These are phyloP conservation scores for Pichia sp. DNA, from an alignment of 1,139 yeast genomes.

Conservation along the genomic window DNA sequence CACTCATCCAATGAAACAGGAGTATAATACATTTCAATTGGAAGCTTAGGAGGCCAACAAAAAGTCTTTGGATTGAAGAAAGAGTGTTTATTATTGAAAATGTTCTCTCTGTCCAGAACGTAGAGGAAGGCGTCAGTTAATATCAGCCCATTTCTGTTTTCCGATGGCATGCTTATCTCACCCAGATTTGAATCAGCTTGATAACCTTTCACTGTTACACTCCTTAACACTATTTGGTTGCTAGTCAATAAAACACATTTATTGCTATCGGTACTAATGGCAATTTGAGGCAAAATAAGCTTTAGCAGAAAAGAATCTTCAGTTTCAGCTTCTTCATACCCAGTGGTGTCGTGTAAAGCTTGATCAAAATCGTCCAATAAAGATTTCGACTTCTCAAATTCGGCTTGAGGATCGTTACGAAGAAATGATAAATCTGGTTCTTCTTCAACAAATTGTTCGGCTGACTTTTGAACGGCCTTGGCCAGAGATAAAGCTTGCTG, in stretches of 20 bases:
- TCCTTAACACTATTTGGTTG: constrained; percentile 65
- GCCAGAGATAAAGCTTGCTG: constrained; percentile 70
- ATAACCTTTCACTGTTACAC: constrained; percentile 41
- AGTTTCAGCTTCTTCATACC: constrained; percentile 39
- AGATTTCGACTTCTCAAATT: constrained; percentile 26
- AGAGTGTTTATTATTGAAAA: constrained; percentile 39
- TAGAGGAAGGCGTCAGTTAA: constrained; percentile 69
- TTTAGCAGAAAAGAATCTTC: constrained; percentile 66
- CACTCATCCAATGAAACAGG: constrained; percentile 51
- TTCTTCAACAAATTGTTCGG: background rate
- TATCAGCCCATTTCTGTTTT: constrained; percentile 65
- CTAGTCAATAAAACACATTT: constrained; percentile 68
- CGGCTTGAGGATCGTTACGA: constrained; percentile 18
- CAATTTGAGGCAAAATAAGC: constrained; percentile 81
- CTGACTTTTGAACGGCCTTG: constrained; percentile 38
- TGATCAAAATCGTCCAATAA: constrained; percentile 46
- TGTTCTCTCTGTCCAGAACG: constrained; percentile 51
- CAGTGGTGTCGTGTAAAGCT: constrained; percentile 41
- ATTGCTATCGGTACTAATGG: constrained; percentile 59
- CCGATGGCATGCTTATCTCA: constrained; percentile 52
- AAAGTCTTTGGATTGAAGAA: constrained; percentile 36
- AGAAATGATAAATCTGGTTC: constrained; percentile 17
- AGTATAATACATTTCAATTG: constrained; percentile 70
- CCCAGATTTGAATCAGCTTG: constrained; percentile 34
- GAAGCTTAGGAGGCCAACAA: constrained; percentile 81